Conservation (phyloP, 2,329 filamentous ascomycete genomes). For the Biscogniauxia marginata region DNA sequence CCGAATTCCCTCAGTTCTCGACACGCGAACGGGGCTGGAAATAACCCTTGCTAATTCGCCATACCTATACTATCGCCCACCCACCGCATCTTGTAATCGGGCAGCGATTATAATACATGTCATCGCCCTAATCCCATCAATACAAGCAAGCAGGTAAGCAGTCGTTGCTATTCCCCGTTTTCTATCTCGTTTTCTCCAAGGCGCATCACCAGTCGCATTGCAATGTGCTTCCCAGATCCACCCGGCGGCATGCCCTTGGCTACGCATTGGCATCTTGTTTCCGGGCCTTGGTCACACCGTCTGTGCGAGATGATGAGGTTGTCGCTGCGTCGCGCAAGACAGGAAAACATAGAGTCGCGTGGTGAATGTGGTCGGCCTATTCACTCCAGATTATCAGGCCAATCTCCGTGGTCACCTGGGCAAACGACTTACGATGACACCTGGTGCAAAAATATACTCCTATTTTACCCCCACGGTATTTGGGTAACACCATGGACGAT, state of each 20-base stretch:
- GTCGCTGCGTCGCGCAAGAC: neutral
- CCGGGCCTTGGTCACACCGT: neutral
- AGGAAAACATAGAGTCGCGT: neutral
- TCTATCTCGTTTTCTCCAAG: neutral
- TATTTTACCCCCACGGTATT: neutral
- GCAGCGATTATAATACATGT: neutral
- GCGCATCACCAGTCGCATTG: neutral
- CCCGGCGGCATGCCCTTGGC: neutral
- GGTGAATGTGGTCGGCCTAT: neutral
- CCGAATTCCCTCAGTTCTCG: neutral
- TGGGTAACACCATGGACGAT: neutral
- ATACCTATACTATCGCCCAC: neutral
- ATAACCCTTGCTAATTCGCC: neutral
- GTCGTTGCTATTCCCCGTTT: neutral
- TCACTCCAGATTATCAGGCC: neutral
- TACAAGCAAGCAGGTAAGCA: neutral
- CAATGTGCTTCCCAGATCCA: neutral
- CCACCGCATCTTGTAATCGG: conserved; percentile 16
- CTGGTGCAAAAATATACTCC: neutral
- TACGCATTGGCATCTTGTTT: neutral
- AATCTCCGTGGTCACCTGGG: neutral
- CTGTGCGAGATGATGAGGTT: neutral
- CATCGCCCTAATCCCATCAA: neutral
- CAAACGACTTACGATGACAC: neutral
- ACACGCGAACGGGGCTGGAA: neutral